These are phyloP conservation scores for Paxillus rubicundulus DNA, from an alignment of 768 basidiomycete genomes.

Conservation along the genomic window DNA sequence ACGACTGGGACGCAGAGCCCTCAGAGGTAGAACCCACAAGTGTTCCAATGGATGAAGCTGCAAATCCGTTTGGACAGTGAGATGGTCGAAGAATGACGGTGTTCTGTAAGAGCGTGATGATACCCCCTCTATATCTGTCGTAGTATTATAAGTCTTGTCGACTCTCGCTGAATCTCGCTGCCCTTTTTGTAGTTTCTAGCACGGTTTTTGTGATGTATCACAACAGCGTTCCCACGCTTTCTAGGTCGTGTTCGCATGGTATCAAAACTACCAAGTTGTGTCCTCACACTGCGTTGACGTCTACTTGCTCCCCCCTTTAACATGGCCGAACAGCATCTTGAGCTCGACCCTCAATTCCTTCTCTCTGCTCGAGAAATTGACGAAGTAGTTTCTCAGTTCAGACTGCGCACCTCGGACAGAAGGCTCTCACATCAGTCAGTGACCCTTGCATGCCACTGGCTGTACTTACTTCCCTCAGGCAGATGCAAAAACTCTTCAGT, in stretches of 20 bases:
- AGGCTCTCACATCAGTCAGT: slow-evolving; percentile 29
- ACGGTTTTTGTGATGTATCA: slow-evolving; percentile 13
- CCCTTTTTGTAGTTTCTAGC: slow-evolving; percentile 23
- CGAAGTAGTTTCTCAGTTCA: slow-evolving; percentile 30
- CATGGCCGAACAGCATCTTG: slow-evolving; percentile 24
- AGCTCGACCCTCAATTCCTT: slow-evolving; percentile 3
- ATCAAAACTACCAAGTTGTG: not conserved
- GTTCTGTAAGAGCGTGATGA: slow-evolving; percentile 28
- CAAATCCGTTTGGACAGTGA: slow-evolving; percentile 63
- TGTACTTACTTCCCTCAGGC: slow-evolving; percentile 22
- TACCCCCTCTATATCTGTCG: slow-evolving; percentile 22
- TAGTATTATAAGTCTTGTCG: slow-evolving; percentile 18
- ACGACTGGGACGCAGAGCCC: slow-evolving; percentile 36
- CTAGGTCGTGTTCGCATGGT: not conserved
- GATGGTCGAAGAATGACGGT: slow-evolving; percentile 1
- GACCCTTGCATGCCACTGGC: not conserved
- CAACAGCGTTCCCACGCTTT: slow-evolving; percentile 28
- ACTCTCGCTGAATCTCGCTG: slow-evolving; percentile 29
- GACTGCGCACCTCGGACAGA: slow-evolving; percentile 18
- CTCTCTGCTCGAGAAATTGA: slow-evolving; percentile 30
- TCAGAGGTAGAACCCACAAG: slow-evolving; percentile 29
- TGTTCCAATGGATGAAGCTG: slow-evolving; percentile 48
- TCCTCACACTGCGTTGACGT: not conserved
- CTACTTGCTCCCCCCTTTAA: not conserved
- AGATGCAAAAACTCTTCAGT: slow-evolving; percentile 40